Evolutionary conservation across 805 yeast genomes (phyloP), one percentile per base, ranked within the genome.

Genomic region (Lipomyces yamadae): DNA sequence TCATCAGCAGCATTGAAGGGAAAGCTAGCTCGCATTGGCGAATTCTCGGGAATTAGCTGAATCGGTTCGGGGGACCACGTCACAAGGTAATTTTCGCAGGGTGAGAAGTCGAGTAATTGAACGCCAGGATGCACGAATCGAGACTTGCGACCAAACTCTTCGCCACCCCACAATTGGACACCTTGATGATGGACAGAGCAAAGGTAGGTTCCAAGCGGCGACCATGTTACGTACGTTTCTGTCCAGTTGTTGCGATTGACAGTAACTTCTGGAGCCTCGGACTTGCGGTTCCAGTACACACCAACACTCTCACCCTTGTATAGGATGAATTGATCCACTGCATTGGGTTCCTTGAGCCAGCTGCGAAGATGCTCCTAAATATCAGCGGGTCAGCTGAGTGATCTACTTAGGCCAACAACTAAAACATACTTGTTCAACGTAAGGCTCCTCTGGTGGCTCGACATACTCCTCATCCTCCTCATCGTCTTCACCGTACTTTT

Each of bases 121-220:
- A 92, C 97, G 75, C 91, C 91, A 66, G 91, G 93, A 77, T 95
- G 99, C 68, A 88, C 84, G 76, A 90, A 92, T 79, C 92, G 88
- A 74, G 84, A 86, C 73, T 92, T 81, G 74, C 90, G 84, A 70
- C 84, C 86, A 76, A 92, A 92, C 58, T 85, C 82, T 63, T 85
- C 85, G 69, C 98, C 98, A 76, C 98, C 99, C 96, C 98, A 95
- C 34, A 94, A 85, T 78, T 92, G 96, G 65, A 92, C 87, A 83
- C 98, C 98, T 80, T 91, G 96, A 61, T 92, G 92, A 80, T 94
- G 98, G 74, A 92, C 84, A 0, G 98, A 88, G 73, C 91, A 86
- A 71, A 94, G 79, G 76, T 87, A 93, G 11, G 94, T 87, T 78
- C 99, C 99, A 80, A 87, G 88, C 76, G 98, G 97, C 60, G 98